Evolutionary conservation across 2,329 filamentous ascomycete genomes (phyloP).

Genomic region (Acrocalymma vagum): DNA sequence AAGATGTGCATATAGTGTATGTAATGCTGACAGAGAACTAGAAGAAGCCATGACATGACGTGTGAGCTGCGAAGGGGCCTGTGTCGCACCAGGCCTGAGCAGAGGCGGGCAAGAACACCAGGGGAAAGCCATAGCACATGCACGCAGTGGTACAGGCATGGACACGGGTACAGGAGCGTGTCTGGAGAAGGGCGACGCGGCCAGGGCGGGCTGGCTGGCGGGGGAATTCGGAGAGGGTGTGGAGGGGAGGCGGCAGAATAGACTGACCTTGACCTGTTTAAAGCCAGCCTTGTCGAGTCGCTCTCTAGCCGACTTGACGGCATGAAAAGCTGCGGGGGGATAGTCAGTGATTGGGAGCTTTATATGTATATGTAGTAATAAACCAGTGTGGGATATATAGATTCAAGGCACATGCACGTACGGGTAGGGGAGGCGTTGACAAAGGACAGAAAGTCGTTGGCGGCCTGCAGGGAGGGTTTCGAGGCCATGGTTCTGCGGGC

Average conservation of each 20-base stretch:
- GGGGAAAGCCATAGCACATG: too few relatives aligned
- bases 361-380: conserved; percentile 5
- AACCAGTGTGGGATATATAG: conserved; percentile 47
- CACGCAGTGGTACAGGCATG: conserved; percentile 4
- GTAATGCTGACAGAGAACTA: background rate
- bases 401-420: too few relatives aligned
- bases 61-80: too few relatives aligned
- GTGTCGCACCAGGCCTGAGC: too few relatives aligned
- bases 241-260: conserved; percentile 10
- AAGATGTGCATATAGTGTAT: conserved; percentile 2
- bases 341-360: conserved; percentile 19
- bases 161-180: too few relatives aligned
- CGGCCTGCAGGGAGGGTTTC: conserved; percentile 57
- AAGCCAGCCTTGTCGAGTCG: conserved; percentile 87
- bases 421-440: conserved; percentile 94
- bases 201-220: background rate
- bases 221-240: background rate
- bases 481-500: conserved; percentile 40
- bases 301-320: conserved; percentile 79
- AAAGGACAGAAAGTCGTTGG: conserved; percentile 89
- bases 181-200: too few relatives aligned
- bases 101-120: too few relatives aligned
- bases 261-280: conserved; percentile 74
- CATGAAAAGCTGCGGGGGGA: conserved; percentile 83
- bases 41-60: too few relatives aligned